Percentiles rank a stretch among this genome's conserved stretches.
phyloP scores from a whole-genome alignment of 768 basidiomycete species.

The Solioccasus polychromus region DNA sequence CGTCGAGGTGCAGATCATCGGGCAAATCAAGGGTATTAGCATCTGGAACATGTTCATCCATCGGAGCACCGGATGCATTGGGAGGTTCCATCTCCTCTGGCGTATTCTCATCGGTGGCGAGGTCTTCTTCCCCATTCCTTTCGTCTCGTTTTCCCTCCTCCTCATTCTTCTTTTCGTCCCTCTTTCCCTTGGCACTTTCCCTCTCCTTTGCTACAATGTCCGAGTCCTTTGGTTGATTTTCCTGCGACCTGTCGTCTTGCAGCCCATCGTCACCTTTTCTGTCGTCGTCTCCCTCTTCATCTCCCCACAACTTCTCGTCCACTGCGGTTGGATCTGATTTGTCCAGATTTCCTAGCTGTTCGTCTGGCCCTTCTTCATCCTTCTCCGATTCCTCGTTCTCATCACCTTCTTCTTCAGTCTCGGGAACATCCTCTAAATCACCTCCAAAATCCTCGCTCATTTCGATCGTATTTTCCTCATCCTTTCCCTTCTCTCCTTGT shows the following conservation, averaged over 20 bases:
- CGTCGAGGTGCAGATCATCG: constrained; percentile 72
- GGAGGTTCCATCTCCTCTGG: constrained; percentile 41
- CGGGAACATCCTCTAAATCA: constrained; percentile 76
- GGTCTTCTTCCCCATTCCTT: constrained; percentile 27
- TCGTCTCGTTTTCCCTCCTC: constrained; percentile 30
- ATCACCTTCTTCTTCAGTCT: constrained; percentile 43
- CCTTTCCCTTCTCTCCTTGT: constrained; percentile 41
- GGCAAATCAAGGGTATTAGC: constrained; percentile 86
- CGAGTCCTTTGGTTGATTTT: constrained; percentile 43
- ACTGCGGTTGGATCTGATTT: constrained; percentile 77
- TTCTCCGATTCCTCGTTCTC: constrained; percentile 49
- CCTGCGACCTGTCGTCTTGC: constrained; percentile 57
- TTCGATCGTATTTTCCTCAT: constrained; percentile 79
- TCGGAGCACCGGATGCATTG: constrained; percentile 56
- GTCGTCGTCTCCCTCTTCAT: constrained; percentile 64
- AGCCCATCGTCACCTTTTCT: constrained; percentile 47
- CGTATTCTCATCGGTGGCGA: constrained; percentile 35
- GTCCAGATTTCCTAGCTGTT: constrained; percentile 81
- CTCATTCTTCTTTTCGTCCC: constrained; percentile 34
- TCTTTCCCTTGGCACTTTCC: constrained; percentile 33
- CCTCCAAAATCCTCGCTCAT: constrained; percentile 92
- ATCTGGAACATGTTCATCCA: constrained; percentile 77
- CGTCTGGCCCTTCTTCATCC: constrained; percentile 64
- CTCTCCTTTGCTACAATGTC: constrained; percentile 83
- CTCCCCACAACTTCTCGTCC: constrained; percentile 98